Base-by-base conservation (phyloP, 1,284 basidiomycete genomes). In the Ustanciosporium gigantosporum region DNA sequence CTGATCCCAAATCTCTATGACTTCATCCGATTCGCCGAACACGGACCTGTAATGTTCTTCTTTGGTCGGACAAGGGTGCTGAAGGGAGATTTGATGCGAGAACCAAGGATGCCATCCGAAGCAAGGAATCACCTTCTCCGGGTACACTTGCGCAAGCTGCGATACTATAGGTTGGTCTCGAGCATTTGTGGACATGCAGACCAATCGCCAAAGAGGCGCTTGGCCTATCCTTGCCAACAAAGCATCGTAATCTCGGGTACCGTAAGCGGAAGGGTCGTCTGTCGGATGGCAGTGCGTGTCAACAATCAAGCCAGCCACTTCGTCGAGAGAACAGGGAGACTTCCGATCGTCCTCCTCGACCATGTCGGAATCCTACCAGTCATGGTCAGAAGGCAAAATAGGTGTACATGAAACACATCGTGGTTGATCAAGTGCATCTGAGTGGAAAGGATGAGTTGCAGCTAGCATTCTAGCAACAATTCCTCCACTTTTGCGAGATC, bases 81-180 rank as follows among this genome's bases (percentile, higher is more conserved):
- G 19, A 3, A 72, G 47, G n/a, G 70, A 68, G 41, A 76, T 59
- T 8, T 65, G 51, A 40, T 76, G 74, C 3, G 55, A 40, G 17
- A 58, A 59, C 74, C 74, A 76, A 1, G 74, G 74, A 50, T 76
- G 74, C 51, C 68, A 61, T 3, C 72, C 70, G 24, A 73, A 73
- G 39, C 62, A 66, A 0, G 70, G 68, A 2, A 65, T 21, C 5
- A 73, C 46, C 32, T 64, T 60, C 25, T 36, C 36, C 2, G 34
- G 41, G 36, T 52, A 41, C 14, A 23, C 29, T 15, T 25, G 34
- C 2, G 64, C 71, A 16, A 71, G 38, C 13, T 57, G 36, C 9
- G 60, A 57, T 11, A 76, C 74, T 31, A 70, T 55, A 2, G n/a
- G 25, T 31, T 70, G 72, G 37, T 76, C 74, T 14, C 52, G 32